Conservation (phyloP, 1,139 yeast species). For the Sugiyamaella sp. region DNA sequence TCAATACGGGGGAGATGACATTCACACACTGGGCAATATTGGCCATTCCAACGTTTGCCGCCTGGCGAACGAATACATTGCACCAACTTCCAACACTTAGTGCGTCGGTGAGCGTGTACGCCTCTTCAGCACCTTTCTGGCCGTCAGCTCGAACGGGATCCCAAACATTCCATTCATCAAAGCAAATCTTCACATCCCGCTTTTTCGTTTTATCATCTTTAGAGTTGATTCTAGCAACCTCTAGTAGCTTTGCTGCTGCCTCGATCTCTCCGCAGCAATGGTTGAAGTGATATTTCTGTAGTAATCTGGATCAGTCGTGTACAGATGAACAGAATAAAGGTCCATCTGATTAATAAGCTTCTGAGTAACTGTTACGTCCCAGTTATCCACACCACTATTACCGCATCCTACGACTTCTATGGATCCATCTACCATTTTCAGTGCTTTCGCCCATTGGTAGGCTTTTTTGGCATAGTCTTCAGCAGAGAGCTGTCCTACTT, state of each 20-base stretch:
- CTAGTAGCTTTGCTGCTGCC: conserved; percentile 39
- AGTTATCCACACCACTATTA: conserved; percentile 38
- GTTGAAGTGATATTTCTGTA: conserved; percentile 41
- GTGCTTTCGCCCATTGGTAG: conserved; percentile 44
- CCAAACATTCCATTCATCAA: conserved; percentile 49
- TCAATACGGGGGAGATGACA: conserved; percentile 45
- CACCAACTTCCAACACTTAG: conserved; percentile 45
- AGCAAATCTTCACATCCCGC: conserved; percentile 39
- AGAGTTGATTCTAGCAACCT: conserved; percentile 38
- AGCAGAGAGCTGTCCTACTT: conserved; percentile 42
- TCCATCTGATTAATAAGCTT: conserved; percentile 40
- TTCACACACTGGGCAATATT: conserved; percentile 45
- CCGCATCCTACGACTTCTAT: conserved; percentile 43
- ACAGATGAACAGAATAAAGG: conserved; percentile 42
- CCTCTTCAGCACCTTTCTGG: conserved; percentile 42
- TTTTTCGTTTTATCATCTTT: conserved; percentile 20
- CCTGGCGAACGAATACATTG: conserved; percentile 43
- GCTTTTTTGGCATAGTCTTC: conserved; percentile 43
- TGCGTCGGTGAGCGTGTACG: conserved; percentile 42
- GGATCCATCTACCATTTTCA: conserved; percentile 40
- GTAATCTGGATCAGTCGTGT: conserved; percentile 39
- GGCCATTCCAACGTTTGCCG: conserved; percentile 42
- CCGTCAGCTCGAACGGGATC: conserved; percentile 43
- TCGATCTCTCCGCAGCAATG: conserved; percentile 44
- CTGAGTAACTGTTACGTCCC: conserved; percentile 42